phyloP scores from a whole-genome alignment of 306 rosid genomes.

The Casuarina equisetifolia region DNA sequence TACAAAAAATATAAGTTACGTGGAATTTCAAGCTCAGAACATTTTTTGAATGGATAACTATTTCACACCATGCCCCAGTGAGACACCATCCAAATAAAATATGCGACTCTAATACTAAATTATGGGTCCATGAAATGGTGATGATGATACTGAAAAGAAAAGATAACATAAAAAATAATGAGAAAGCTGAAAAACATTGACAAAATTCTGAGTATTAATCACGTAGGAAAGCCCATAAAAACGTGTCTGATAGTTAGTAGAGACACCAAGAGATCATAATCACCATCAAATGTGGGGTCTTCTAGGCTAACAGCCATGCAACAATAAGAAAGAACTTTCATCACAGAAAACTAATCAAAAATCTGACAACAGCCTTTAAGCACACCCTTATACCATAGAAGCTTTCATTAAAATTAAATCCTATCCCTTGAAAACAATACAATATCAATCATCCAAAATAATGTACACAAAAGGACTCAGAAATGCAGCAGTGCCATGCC shows the following conservation, averaged over 20 bases:
- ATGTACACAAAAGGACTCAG: background rate
- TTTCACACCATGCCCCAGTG: background rate
- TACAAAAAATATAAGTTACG: background rate
- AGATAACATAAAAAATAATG: background rate
- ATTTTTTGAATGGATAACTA: background rate
- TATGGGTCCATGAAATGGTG: background rate
- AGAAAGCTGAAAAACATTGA: constrained; percentile 10
- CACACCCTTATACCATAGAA: background rate
- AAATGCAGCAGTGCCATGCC: background rate
- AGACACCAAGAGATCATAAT: background rate
- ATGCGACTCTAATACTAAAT: background rate
- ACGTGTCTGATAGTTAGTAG: background rate
- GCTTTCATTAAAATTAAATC: background rate
- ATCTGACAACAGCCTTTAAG: background rate
- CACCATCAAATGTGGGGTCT: background rate
- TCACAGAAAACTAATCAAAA: background rate
- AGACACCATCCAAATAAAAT: background rate
- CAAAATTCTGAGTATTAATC: background rate
- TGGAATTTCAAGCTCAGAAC: background rate
- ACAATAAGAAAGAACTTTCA: background rate
- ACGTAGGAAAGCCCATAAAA: background rate
- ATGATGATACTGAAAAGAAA: background rate
- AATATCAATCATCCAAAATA: background rate
- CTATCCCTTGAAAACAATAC: background rate
- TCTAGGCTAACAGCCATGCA: background rate